These are phyloP conservation scores for Dryas integrifolia DNA, from an alignment of 331 rosid species.

Conservation along the genomic window DNA sequence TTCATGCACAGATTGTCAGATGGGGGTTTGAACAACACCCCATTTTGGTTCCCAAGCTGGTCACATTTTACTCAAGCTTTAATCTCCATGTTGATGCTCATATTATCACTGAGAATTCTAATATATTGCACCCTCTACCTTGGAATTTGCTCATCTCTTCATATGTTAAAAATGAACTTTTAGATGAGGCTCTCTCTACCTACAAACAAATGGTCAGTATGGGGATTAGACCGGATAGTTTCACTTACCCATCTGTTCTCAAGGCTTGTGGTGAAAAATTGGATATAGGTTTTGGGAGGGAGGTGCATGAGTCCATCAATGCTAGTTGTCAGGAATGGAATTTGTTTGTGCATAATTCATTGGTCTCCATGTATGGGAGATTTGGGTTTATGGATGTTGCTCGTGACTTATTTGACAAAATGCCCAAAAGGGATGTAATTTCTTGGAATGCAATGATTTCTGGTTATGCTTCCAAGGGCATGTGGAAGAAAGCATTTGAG, in stretches of 20 bases:
- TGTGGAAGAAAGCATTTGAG: conserved; percentile 72
- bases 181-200: conserved; percentile 49
- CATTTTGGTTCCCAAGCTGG: conserved; percentile 64
- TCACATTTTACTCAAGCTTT: conserved; percentile 52
- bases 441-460: conserved; percentile 83
- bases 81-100: conserved; percentile 54
- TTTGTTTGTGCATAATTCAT: conserved; percentile 76
- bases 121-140: conserved; percentile 52
- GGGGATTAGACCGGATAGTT: conserved; percentile 63
- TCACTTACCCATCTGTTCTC: conserved; percentile 75
- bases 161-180: conserved; percentile 50
- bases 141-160: conserved; percentile 78
- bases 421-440: conserved; percentile 65
- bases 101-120: conserved; percentile 43
- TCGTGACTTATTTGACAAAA: conserved; percentile 59
- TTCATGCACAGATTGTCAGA: conserved; percentile 58
- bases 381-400: conserved; percentile 72
- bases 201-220: conserved; percentile 64
- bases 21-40: conserved; percentile 55
- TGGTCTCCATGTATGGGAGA: conserved; percentile 80
- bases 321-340: conserved; percentile 45
- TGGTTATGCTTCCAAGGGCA: conserved; percentile 60
- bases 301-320: conserved; percentile 64
- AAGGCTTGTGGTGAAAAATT: conserved; percentile 80
- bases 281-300: conserved; percentile 57